phyloP scores from a whole-genome alignment of 202 grass and related monocot species.

The Saccharum hybrid region DNA sequence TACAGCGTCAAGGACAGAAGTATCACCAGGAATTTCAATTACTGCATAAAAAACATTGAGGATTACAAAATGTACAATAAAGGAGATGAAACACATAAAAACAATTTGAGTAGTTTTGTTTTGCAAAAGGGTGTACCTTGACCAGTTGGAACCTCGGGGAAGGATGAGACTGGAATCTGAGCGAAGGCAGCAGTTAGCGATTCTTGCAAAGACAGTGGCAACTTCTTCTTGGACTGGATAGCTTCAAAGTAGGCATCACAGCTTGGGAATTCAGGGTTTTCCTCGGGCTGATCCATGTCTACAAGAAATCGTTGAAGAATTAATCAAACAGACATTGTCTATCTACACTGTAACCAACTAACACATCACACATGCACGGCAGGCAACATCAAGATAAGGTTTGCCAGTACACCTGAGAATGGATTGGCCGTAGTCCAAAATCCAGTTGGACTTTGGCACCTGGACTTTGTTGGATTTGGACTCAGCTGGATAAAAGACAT shows the following conservation, averaged over 20 bases:
- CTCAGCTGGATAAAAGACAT: too few relatives aligned
- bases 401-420: not conserved
- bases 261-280: slow-evolving; percentile 48
- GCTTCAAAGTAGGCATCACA: slow-evolving; percentile 91
- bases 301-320: slow-evolving; percentile 15
- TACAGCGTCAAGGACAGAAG: slow-evolving; percentile 70
- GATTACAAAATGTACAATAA: slow-evolving; percentile 22
- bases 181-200: slow-evolving; percentile 76
- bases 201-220: slow-evolving; percentile 79
- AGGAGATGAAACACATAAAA: not conserved
- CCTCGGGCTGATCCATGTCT: slow-evolving; percentile 52
- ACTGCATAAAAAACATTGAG: slow-evolving; percentile 46
- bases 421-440: too few relatives aligned
- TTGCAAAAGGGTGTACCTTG: slow-evolving; percentile 53
- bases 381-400: slow-evolving; percentile 7
- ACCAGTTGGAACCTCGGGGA: slow-evolving; percentile 82
- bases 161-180: slow-evolving; percentile 76
- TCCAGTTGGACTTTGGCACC: too few relatives aligned
- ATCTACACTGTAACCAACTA: not conserved
- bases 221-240: slow-evolving; percentile 88
- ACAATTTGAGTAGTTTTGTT: not conserved
- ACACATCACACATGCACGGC: slow-evolving; percentile 1
- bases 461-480: too few relatives aligned
- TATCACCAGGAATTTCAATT: slow-evolving; percentile 83
- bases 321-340: slow-evolving; percentile 1